phyloP scores from a whole-genome alignment of 139 green algal species.

The Picochlorum costavermella region DNA sequence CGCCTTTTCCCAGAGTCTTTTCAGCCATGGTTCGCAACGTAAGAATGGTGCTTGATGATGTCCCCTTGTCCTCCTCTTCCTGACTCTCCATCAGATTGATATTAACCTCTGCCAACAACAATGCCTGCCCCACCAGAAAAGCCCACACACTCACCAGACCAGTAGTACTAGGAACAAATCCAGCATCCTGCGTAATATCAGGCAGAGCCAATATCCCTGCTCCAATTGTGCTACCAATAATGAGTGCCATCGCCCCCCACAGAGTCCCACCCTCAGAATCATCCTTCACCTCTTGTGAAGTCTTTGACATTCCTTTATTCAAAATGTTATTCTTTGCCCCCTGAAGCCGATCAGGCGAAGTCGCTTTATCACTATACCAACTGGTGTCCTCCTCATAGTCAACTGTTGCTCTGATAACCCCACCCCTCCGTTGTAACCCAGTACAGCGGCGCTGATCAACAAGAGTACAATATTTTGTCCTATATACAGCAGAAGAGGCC shows the following conservation, averaged over 20 bases:
- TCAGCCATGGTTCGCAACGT: slow-evolving; percentile 52
- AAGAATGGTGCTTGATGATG: slow-evolving; percentile 23
- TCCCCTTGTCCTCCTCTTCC: background rate
- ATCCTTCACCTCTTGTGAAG: background rate
- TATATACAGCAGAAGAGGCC: too few species aligned
- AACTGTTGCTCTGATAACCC: too few species aligned
- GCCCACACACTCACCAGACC: slow-evolving; percentile 37
- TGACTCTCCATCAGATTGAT: slow-evolving; percentile 11
- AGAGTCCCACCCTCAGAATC: background rate
- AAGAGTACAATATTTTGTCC: too few species aligned
- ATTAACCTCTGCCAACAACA: slow-evolving; percentile 70
- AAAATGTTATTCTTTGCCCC: too few species aligned
- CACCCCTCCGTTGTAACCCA: too few species aligned
- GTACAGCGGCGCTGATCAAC: too few species aligned
- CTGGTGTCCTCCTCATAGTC: too few species aligned
- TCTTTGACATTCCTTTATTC: background rate
- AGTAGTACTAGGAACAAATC: slow-evolving; percentile 36
- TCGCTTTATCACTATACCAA: too few species aligned
- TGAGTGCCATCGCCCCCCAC: slow-evolving; percentile 48
- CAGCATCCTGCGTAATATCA: slow-evolving; percentile 28
- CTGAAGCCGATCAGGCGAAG: too few species aligned
- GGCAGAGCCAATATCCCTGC: slow-evolving; percentile 63
- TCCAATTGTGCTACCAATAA: slow-evolving; percentile 54
- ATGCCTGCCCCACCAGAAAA: slow-evolving; percentile 43
- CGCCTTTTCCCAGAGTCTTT: slow-evolving; percentile 33